Base-by-base conservation (phyloP, 164 flowering plant species). In the Litsea cubeba region DNA sequence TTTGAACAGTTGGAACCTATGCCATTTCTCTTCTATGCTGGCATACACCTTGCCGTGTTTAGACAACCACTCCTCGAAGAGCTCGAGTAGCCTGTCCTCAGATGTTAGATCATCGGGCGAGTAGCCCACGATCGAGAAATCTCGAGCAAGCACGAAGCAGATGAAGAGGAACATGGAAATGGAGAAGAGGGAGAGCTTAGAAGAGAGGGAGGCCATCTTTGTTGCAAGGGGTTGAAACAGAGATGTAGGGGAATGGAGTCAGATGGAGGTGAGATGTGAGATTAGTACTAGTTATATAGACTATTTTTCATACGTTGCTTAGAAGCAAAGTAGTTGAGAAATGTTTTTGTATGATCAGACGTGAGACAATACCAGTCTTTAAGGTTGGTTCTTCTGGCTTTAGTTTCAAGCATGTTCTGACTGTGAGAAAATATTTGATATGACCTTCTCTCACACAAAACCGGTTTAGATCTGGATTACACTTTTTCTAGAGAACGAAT, bases 41-140 rank as follows among this genome's bases (percentile, higher is more conserved):
- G 79, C 73, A 65, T 90, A 92, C 3, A 67, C 60, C 74, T 84
- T 92, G 23, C 84, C 85, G 65, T 88, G 91, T 54, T 81, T 90
- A 3, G 85, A 77, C 62, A 86, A 66, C 97, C 97, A 92, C 6
- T 83, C 70, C 50, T 92, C 93, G 30, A 92, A 92, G 23, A 90
- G 88, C 11, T 85, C 84, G 18, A 90, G 84, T 70, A 90, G 84
- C 50, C 78, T 82, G 24, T 89, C 91, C 1, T 80, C 76, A 79
- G 88, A 87, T 0, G 77, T 76, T 30, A 90, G 65, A 74, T 90
- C 92, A 0, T 88, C 88, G 0, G 89, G 81, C 0, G 88, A 74
- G 24, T 92, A 92, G 10, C 95, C 97, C 50, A 92, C 87, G 15
- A 92, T 92, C 0, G 95, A 90, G 75, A 83, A 86, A 20, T 92